Percentiles rank a stretch among this genome's conserved stretches.
These are phyloP conservation scores for Podospora pseudoanserina DNA, from an alignment of 495 filamentous ascomycete species.

Conservation along the genomic window DNA sequence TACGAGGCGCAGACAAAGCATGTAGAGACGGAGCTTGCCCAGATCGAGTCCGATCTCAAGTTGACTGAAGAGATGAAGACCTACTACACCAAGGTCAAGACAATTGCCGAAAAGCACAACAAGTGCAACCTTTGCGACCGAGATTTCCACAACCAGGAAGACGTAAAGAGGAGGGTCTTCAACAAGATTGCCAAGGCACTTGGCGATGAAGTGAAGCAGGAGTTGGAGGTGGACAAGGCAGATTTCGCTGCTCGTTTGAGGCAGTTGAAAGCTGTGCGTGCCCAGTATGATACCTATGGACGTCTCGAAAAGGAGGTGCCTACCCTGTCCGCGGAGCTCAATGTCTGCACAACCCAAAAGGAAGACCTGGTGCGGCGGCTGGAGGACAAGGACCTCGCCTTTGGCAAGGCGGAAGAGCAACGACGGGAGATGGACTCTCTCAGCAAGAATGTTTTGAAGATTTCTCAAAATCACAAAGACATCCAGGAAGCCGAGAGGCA, in stretches of 20 bases:
- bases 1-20: slow-evolving; percentile 40
- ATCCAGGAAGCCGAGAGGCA: slow-evolving; percentile 65
- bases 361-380: slow-evolving; percentile 59
- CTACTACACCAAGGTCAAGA: slow-evolving; percentile 61
- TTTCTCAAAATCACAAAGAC: slow-evolving; percentile 67
- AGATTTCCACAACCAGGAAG: slow-evolving; percentile 53
- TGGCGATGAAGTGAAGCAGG: slow-evolving; percentile 50
- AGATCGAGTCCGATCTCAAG: slow-evolving; percentile 59
- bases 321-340: slow-evolving; percentile 57
- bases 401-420: slow-evolving; percentile 59
- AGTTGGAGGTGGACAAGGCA: slow-evolving; percentile 52
- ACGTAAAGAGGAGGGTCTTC: slow-evolving; percentile 55
- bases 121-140: slow-evolving; percentile 69
- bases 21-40: slow-evolving; percentile 57
- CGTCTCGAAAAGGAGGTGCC: slow-evolving; percentile 72
- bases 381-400: slow-evolving; percentile 68
- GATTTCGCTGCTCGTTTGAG: slow-evolving; percentile 53
- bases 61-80: slow-evolving; percentile 57
- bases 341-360: slow-evolving; percentile 50
- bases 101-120: slow-evolving; percentile 56
- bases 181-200: slow-evolving; percentile 59
- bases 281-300: slow-evolving; percentile 68
- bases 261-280: slow-evolving; percentile 54
- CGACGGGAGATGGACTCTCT: slow-evolving; percentile 74
- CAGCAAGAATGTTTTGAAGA: slow-evolving; percentile 68